Conservation (phyloP, 1,284 basidiomycete genomes). For the Ceratobasidium theobromae region DNA sequence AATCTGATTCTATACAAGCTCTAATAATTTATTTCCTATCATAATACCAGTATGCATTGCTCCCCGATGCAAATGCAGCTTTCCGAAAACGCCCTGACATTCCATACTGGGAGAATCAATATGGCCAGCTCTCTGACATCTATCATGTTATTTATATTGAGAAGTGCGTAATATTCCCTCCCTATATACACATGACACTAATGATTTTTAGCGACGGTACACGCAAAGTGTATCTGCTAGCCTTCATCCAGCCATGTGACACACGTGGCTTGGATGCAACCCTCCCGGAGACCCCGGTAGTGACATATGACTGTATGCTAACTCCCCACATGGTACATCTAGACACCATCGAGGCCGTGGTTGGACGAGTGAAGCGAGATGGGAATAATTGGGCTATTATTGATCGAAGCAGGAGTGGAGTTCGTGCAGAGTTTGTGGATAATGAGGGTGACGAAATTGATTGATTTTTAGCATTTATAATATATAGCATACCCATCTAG, state of each 20-base stretch:
- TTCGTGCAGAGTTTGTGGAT: neutral
- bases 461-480: too few species aligned
- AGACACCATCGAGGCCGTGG: neutral
- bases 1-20: neutral
- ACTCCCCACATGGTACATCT: neutral
- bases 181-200: neutral
- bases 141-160: slow-evolving; percentile 14
- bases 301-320: neutral
- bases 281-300: neutral
- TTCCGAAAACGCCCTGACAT: neutral
- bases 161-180: neutral
- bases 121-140: slow-evolving; percentile 7
- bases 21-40: neutral
- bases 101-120: neutral
- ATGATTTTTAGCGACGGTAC: neutral
- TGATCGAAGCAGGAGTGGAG: neutral
- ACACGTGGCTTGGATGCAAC: neutral
- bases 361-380: neutral
- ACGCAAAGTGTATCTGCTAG: neutral
- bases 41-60: neutral
- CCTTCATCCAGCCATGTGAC: neutral
- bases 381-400: neutral
- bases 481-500: too few species aligned
- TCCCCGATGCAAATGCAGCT: neutral
- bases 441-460: neutral